phyloP scores from a whole-genome alignment of 768 basidiomycete genomes.

The Pleurotus salmoneostramineus region DNA sequence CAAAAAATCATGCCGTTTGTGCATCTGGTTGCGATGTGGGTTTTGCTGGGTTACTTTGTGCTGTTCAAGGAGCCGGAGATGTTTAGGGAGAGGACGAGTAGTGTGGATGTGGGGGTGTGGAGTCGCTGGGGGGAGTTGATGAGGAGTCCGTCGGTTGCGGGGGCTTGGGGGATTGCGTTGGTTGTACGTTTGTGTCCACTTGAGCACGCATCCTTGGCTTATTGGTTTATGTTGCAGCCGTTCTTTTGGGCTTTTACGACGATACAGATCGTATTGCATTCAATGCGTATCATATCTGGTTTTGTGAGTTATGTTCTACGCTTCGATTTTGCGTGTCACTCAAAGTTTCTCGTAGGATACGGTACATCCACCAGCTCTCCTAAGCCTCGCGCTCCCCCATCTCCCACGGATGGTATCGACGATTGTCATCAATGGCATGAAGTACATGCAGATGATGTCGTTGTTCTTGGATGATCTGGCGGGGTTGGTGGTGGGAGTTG shows the following conservation, averaged over 20 bases:
- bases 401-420: constrained; percentile 64
- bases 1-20: constrained; percentile 65
- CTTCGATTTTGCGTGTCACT: no score
- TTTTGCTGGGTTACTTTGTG: constrained; percentile 63
- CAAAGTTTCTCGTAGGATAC: no score
- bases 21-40: constrained; percentile 64
- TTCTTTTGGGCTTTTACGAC: constrained; percentile 85
- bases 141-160: constrained; percentile 20
- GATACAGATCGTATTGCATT: constrained; percentile 67
- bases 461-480: constrained; percentile 71
- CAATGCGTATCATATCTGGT: constrained; percentile 65
- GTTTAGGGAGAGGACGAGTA: constrained; percentile 30
- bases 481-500: constrained; percentile 66
- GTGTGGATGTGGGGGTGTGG: constrained; percentile 38
- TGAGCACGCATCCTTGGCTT: no score
- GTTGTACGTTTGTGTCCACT: no score
- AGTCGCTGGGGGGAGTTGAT: constrained; percentile 61
- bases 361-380: constrained; percentile 53
- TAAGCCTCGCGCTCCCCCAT: constrained; percentile 58
- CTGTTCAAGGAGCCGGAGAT: constrained; percentile 58
- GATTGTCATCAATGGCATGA: constrained; percentile 56
- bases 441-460: constrained; percentile 66
- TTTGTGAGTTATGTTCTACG: no score
- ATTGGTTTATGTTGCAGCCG: no score
- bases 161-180: constrained; percentile 46